Percentiles rank a stretch among this genome's conserved stretches.
Conservation (phyloP, 2,329 filamentous ascomycete genomes). For the Cordyceps farinosa region DNA sequence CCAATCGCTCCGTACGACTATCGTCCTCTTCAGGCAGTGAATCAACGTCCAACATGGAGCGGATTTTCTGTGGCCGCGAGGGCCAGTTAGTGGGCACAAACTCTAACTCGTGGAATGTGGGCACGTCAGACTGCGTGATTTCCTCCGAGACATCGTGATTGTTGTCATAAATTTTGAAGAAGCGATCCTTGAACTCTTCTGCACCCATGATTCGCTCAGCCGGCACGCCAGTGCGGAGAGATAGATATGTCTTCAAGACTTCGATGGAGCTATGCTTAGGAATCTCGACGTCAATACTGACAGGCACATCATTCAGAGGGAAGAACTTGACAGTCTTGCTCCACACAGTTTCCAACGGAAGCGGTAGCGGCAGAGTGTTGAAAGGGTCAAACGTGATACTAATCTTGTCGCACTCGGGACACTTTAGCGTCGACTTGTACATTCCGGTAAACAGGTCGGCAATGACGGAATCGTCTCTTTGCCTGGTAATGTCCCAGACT, state of each 20-base stretch:
- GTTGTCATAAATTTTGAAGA: slow-evolving; percentile 85
- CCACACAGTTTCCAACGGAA: slow-evolving; percentile 85
- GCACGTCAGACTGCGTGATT: slow-evolving; percentile 63
- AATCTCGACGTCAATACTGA: slow-evolving; percentile 73
- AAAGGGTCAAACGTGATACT: slow-evolving; percentile 99
- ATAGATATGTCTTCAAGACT: slow-evolving; percentile 65
- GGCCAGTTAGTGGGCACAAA: slow-evolving; percentile 74
- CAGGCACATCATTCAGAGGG: slow-evolving; percentile 67
- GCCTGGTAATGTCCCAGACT: slow-evolving; percentile 88
- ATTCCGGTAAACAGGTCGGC: slow-evolving; percentile 95
- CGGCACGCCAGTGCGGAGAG: slow-evolving; percentile 63
- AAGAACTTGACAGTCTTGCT: slow-evolving; percentile 70
- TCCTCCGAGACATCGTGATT: slow-evolving; percentile 63
- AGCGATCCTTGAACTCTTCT: slow-evolving; percentile 78
- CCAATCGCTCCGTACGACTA: slow-evolving; percentile 59
- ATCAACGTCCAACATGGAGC: slow-evolving; percentile 49
- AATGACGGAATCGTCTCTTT: slow-evolving; percentile 90
- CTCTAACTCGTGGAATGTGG: slow-evolving; percentile 74
- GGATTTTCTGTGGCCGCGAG: slow-evolving; percentile 42
- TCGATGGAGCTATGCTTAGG: slow-evolving; percentile 71
- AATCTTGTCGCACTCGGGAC: slow-evolving; percentile 86
- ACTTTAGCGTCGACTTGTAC: slow-evolving; percentile 96
- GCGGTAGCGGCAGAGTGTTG: slow-evolving; percentile 85
- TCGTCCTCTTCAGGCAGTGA: slow-evolving; percentile 52
- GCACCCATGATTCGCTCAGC: slow-evolving; percentile 67